phyloP scores from a whole-genome alignment of 2,329 filamentous ascomycete species.

The Clarireedia hainanense region DNA sequence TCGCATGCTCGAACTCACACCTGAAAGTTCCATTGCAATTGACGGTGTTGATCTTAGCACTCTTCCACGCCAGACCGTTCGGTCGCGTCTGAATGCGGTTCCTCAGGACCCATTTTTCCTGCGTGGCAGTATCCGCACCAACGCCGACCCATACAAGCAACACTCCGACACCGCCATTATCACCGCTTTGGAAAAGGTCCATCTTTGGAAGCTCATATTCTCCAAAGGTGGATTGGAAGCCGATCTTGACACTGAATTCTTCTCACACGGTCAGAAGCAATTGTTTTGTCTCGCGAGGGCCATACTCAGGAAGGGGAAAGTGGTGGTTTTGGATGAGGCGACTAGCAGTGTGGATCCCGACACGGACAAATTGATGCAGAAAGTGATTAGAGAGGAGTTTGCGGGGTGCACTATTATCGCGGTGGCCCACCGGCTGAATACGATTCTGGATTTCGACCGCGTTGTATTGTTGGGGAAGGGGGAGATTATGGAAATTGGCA shows the following conservation, averaged over 20 bases:
- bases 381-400: conserved; percentile 46
- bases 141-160: conserved; percentile 37
- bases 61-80: conserved; percentile 37
- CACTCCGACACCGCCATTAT: conserved; percentile 35
- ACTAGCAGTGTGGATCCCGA: conserved; percentile 46
- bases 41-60: conserved; percentile 40
- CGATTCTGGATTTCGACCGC: conserved; percentile 38
- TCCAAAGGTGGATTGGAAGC: conserved; percentile 19
- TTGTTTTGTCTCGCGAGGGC: conserved; percentile 41
- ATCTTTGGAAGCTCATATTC: conserved; percentile 21
- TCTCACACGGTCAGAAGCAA: conserved; percentile 48
- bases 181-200: conserved; percentile 37
- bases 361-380: conserved; percentile 49
- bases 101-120: conserved; percentile 45
- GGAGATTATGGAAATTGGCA: conserved; percentile 1
- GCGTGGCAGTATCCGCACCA: conserved; percentile 38
- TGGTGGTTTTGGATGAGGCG: conserved; percentile 37
- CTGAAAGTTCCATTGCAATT: conserved; percentile 34
- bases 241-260: conserved; percentile 51
- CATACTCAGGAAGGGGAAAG: conserved; percentile 32
- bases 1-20: conserved; percentile 38
- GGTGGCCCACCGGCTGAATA: conserved; percentile 33
- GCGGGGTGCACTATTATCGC: conserved; percentile 43
- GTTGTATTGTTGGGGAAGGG: conserved; percentile 7
- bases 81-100: conserved; percentile 33